Conservation (phyloP, 2,329 filamentous ascomycete species). For the Venturia asperata region DNA sequence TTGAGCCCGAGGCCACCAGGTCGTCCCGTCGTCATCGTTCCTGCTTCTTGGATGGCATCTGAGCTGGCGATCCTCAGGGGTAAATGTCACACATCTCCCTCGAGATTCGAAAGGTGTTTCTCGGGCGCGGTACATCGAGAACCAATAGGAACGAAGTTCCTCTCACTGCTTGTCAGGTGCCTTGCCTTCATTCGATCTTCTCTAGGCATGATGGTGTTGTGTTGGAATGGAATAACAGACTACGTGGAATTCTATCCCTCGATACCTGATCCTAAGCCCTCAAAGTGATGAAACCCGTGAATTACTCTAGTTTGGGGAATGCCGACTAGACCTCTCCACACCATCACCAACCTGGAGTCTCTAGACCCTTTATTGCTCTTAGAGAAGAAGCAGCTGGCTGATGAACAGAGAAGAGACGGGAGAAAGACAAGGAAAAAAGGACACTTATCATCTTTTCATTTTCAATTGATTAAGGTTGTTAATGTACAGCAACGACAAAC, state of each 20-base stretch:
- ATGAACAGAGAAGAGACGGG: no score
- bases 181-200: no score
- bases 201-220: no score
- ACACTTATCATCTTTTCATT: background rate
- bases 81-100: constrained; percentile 10
- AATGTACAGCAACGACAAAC: background rate
- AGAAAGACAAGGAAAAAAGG: background rate
- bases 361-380: no score
- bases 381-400: no score
- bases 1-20: background rate
- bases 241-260: no score
- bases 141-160: background rate
- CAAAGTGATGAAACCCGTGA: no score
- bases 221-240: no score
- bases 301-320: no score
- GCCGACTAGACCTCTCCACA: no score
- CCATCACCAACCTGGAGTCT: no score
- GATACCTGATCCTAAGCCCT: no score
- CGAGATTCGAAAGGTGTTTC: background rate
- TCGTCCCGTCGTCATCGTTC: background rate
- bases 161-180: background rate
- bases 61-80: background rate
- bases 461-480: background rate
- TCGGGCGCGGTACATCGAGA: background rate
- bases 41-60: background rate